These are phyloP conservation scores for Ascochyta pisi DNA, from an alignment of 2,329 filamentous ascomycete species.

Conservation along the genomic window DNA sequence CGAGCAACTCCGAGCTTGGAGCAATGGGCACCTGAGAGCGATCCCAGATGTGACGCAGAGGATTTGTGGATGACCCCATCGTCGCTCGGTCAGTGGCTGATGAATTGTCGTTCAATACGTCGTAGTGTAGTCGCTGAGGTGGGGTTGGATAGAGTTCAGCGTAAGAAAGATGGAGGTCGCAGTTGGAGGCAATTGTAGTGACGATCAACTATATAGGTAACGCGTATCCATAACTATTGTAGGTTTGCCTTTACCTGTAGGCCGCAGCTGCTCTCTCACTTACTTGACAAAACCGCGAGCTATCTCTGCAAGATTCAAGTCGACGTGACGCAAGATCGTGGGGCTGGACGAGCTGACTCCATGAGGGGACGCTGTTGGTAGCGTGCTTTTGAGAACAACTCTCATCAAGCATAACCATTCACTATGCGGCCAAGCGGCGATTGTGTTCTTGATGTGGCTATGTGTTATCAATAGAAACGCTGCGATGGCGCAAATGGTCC, in stretches of 20 bases:
- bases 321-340: background rate
- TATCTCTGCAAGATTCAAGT: background rate
- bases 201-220: background rate
- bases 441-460: too few relatives aligned
- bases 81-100: background rate
- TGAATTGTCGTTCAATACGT: background rate
- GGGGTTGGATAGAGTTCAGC: background rate
- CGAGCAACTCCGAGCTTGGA: background rate
- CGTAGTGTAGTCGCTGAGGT: background rate
- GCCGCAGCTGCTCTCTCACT: constrained; percentile 11
- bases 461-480: too few relatives aligned
- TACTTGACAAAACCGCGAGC: background rate
- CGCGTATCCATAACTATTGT: background rate
- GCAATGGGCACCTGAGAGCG: background rate
- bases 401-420: too few relatives aligned
- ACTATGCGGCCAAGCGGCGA: too few relatives aligned
- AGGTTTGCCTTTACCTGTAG: constrained; percentile 9
- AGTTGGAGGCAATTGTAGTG: background rate
- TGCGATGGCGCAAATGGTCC: too few relatives aligned
- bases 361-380: too few relatives aligned
- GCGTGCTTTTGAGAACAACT: too few relatives aligned
- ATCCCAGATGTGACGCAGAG: background rate
- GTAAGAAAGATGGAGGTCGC: background rate
- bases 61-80: constrained; percentile 1
- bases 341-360: too few relatives aligned